Evolutionary conservation across 2,329 filamentous ascomycete genomes (phyloP), one percentile per base, ranked within the genome.

Genomic region (Clarireedia paspali): DNA sequence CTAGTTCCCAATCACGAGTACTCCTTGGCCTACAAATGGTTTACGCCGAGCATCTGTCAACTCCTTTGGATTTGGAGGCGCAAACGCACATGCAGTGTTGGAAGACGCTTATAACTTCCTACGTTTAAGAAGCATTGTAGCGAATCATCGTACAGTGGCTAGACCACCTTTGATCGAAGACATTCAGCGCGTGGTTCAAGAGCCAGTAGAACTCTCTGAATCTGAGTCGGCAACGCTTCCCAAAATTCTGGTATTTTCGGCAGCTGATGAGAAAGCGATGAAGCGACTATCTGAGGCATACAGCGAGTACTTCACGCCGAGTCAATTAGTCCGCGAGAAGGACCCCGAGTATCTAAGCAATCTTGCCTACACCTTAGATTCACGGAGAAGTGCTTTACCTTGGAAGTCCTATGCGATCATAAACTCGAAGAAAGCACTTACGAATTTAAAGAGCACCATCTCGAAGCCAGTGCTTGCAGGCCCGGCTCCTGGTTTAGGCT

Each of bases 11-110:
- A 15, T 26, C n/a, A 23, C 7, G 5, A 26, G 39, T 27, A 46
- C 24, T 7, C 54, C 26, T 15, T 50, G 54, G 47, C 47, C 54
- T 27, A n/a, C 17, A 38, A 14, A 50, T 20, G 56, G 54, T 2
- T 26, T 52, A 10, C 55, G 62, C 4, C 55, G 62, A 20, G 57
- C 55, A 3, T 57, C 53, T 9, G 52, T 65, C 14, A 66, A 64
- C 38, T 51, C 27, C 27, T 64, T 77, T 46, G 75, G 75, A 0
- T 76, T 73, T 34, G 74, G 75, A 6, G 75, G 75, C n/a, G 72
- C 74, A n/a, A 77, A 57, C 46, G 38, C 46, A 9, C 54, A 56
- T 47, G 42, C 30, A 17, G 42, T 54, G 26, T 45, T 54, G 27
- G 52, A 54, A 24, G 52, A 48, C 42, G 52, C 45, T 5, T 39